These are phyloP conservation scores for Brassica carinata DNA, from an alignment of 345 rosid genomes.

Conservation along the genomic window DNA sequence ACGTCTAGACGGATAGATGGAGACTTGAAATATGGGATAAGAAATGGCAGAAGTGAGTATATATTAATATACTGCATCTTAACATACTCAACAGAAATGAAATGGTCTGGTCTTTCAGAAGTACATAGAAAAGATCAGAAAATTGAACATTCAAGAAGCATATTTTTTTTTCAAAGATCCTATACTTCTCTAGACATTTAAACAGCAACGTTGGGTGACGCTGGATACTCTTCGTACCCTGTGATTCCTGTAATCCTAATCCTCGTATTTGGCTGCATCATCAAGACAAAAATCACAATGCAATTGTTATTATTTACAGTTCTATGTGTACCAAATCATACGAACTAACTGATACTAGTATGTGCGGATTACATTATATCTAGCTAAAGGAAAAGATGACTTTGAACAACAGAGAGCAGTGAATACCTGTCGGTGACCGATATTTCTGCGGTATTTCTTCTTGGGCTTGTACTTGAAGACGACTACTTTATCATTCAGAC, in stretches of 20 bases:
- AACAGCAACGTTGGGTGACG: constrained; percentile 45
- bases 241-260: constrained; percentile 83
- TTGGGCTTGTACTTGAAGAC: constrained; percentile 95
- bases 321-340: background rate
- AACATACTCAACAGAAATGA: background rate
- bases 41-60: background rate
- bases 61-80: background rate
- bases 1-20: background rate
- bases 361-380: background rate
- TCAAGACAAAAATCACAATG: constrained; percentile 9
- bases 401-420: background rate
- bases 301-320: background rate
- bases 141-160: constrained; percentile 19
- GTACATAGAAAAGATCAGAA: constrained; percentile 17
- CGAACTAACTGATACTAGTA: background rate
- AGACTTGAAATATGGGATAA: background rate
- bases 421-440: constrained; percentile 94
- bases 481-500: constrained; percentile 71
- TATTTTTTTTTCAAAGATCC: background rate
- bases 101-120: constrained; percentile 9
- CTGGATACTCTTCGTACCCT: constrained; percentile 77
- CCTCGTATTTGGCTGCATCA: constrained; percentile 82
- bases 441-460: constrained; percentile 93
- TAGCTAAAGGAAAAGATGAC: background rate
- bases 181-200: constrained; percentile 5